Conservation (phyloP, 2,329 filamentous ascomycete species). For the Simplicillium sp. region DNA sequence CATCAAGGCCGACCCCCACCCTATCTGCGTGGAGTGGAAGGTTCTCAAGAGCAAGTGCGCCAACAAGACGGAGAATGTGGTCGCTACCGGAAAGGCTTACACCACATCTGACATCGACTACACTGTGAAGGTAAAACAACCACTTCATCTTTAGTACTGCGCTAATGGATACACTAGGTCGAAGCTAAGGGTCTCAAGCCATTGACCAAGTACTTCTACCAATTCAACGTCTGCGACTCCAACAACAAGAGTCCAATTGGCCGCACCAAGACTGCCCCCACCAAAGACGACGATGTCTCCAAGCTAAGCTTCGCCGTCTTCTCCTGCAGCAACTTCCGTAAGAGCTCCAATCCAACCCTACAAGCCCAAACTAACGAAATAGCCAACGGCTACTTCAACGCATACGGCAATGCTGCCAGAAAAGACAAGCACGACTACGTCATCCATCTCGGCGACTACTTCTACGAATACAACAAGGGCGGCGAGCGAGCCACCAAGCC, state of each 20-base stretch:
- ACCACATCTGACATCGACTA: constrained; percentile 69
- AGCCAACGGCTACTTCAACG: constrained; percentile 45
- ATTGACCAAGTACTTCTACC: constrained; percentile 59
- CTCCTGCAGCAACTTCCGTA: constrained; percentile 60
- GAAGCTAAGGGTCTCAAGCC: constrained; percentile 54
- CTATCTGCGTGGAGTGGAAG: constrained; percentile 59
- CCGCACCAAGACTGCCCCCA: constrained; percentile 60
- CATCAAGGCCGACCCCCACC: constrained; percentile 32
- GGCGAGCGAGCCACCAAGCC: constrained; percentile 20
- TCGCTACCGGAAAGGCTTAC: constrained; percentile 50
- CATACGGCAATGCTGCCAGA: constrained; percentile 47
- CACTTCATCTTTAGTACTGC: neutral
- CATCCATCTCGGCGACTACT: constrained; percentile 50
- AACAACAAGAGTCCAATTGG: constrained; percentile 53
- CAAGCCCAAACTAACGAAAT: neutral
- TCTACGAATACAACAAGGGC: constrained; percentile 45
- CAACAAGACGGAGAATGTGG: constrained; percentile 29
- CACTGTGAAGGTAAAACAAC: constrained; percentile 51
- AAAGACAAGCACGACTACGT: constrained; percentile 54
- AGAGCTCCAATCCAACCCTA: constrained; percentile 10
- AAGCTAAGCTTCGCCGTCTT: constrained; percentile 57
- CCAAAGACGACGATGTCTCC: constrained; percentile 42
- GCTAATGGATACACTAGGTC: constrained; percentile 29
- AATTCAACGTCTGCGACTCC: constrained; percentile 59
- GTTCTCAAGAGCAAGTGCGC: constrained; percentile 38